phyloP scores from a whole-genome alignment of 345 rosid genomes.

The Brassica carinata region DNA sequence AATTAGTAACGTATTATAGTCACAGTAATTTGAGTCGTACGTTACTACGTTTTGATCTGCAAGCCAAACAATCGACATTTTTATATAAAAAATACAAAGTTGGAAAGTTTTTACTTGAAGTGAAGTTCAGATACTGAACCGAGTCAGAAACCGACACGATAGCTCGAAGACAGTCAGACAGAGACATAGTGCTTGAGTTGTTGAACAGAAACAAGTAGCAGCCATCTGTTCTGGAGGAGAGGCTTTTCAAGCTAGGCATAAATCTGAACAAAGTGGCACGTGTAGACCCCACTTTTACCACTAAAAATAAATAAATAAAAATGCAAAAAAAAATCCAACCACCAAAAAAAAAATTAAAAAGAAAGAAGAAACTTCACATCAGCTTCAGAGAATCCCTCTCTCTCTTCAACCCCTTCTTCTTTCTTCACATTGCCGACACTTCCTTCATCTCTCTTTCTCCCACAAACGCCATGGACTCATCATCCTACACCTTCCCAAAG shows the following conservation, averaged over 20 bases:
- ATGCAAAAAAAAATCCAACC: constrained; percentile 1
- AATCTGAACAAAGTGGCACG: constrained; percentile 19
- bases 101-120: constrained; percentile 34
- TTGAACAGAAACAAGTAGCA: constrained; percentile 16
- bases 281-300: constrained; percentile 17
- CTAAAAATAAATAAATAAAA: neutral
- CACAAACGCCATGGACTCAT: constrained; percentile 57
- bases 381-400: constrained; percentile 22
- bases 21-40: constrained; percentile 14
- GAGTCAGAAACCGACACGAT: constrained; percentile 34
- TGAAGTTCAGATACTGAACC: constrained; percentile 32
- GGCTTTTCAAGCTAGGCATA: constrained; percentile 11
- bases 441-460: constrained; percentile 21
- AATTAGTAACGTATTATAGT: neutral
- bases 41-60: constrained; percentile 5
- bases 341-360: constrained; percentile 5
- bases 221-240: constrained; percentile 1
- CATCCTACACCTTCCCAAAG: constrained; percentile 46
- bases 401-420: constrained; percentile 16
- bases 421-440: constrained; percentile 42
- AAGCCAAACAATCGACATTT: neutral
- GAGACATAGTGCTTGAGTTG: constrained; percentile 23
- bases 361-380: constrained; percentile 42
- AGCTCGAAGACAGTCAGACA: constrained; percentile 22
- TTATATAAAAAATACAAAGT: constrained; percentile 1